phyloP scores from a whole-genome alignment of 768 basidiomycete species.

The Russula ochroleuca region DNA sequence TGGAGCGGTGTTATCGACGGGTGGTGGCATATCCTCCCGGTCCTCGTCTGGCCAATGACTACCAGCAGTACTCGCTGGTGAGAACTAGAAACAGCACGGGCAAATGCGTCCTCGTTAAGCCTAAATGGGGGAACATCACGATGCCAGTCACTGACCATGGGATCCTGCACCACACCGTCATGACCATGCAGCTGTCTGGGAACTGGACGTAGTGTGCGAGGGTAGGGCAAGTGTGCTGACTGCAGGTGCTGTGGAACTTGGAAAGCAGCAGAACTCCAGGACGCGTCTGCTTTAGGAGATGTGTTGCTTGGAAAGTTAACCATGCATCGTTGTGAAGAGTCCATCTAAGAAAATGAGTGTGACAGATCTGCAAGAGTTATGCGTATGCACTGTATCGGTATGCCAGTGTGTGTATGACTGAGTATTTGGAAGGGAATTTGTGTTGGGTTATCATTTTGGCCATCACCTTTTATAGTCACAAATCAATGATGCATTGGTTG shows the following conservation, averaged over 20 bases:
- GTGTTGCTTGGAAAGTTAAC: not conserved
- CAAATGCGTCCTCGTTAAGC: not conserved
- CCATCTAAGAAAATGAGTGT: not conserved
- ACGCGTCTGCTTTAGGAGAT: not conserved
- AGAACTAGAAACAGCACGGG: not conserved
- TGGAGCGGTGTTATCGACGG: too few species aligned
- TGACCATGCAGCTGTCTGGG: not conserved
- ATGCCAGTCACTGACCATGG: not conserved
- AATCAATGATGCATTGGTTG: too few species aligned
- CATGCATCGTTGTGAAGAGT: not conserved
- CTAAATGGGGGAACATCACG: not conserved
- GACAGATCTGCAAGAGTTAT: too few species aligned
- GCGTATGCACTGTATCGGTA: not conserved
- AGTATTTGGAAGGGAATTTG: not conserved
- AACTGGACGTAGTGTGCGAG: not conserved
- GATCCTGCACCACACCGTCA: not conserved
- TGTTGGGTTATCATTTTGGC: not conserved
- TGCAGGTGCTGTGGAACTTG: not conserved
- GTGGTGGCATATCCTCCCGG: too few species aligned
- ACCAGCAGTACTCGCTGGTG: too few species aligned
- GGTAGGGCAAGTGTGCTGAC: too few species aligned
- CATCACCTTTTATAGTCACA: not conserved
- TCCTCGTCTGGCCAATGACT: too few species aligned
- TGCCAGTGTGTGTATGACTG: not conserved
- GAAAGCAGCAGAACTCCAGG: too few species aligned